Evolutionary conservation across 2,329 filamentous ascomycete species (phyloP), one percentile per base, ranked within the genome.

Genomic region (Verticillium zaregamsianum): DNA sequence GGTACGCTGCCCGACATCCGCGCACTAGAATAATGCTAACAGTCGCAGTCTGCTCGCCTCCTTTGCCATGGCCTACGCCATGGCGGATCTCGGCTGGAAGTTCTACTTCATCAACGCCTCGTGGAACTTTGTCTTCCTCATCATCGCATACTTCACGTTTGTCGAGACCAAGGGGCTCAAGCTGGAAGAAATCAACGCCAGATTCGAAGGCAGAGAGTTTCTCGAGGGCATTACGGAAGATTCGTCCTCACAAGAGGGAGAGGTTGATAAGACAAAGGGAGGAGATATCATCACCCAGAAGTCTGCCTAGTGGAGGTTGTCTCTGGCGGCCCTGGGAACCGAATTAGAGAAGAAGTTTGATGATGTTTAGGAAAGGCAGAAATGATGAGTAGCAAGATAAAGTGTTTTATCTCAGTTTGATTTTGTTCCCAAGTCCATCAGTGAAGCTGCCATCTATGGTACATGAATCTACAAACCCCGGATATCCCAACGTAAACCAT

Each of bases 61-160:
- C 3, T 71, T 72, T 32, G 66, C 65, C n/a, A 69, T 72, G 66
- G 65, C 70, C 3, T 71, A 70, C 25, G 71, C 69, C 0, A 69
- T 73, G 66, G 69, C 67, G 4, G 62, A 68, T 56, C 37, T 40
- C 17, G 37, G 70, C 3, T 73, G 72, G 70, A 73, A 74, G 59
- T 69, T 73, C 56, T 68, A 73, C 59, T 49, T 74, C 35, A 68
- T 75, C 62, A 68, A 74, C 25, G 65, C 67, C 4, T 66, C 69
- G 0, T 73, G 70, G 70, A 65, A 72, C 57, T 25, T 71, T 17
- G 32, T 71, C 3, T 67, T 70, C 39, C 64, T 70, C 15, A 60
- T 68, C 4, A 64, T 73, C 14, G 67, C 65, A 2, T 71, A 63
- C 23, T 67, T 68, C 58, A 69, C 59, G 1, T 73, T 68, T 63